phyloP scores from a whole-genome alignment of 1,284 basidiomycete species.

The Ustilago nuda region DNA sequence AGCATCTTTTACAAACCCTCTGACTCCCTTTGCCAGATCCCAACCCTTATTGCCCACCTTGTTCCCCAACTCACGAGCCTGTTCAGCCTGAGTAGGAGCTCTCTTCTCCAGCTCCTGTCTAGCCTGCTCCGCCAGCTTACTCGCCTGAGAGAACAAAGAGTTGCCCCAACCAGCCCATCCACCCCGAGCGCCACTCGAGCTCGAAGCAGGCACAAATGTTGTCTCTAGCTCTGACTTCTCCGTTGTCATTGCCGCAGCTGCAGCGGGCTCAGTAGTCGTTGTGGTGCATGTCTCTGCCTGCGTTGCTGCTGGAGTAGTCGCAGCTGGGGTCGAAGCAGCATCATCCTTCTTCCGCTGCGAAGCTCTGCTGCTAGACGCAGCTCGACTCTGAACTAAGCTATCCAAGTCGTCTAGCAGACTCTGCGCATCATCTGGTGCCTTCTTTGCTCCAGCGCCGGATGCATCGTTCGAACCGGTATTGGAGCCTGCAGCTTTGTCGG shows the following conservation, averaged over 20 bases:
- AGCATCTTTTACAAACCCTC: constrained; percentile 60
- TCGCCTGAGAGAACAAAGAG: constrained; percentile 72
- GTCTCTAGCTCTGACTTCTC: constrained; percentile 66
- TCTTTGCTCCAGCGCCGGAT: constrained; percentile 15
- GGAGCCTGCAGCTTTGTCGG: constrained; percentile 22
- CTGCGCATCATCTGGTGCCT: constrained; percentile 62
- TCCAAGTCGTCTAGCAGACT: constrained; percentile 67
- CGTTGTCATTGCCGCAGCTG: constrained; percentile 2
- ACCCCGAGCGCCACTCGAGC: constrained; percentile 74
- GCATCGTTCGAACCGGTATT: constrained; percentile 10
- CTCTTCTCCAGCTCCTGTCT: constrained; percentile 65
- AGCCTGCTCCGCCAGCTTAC: constrained; percentile 66
- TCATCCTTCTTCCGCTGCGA: constrained; percentile 42
- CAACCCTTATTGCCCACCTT: constrained; percentile 52
- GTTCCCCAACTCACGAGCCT: constrained; percentile 41
- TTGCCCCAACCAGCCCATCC: constrained; percentile 76
- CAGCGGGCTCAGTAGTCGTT: background rate
- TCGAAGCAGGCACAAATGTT: constrained; percentile 71
- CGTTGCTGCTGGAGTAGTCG: constrained; percentile 2
- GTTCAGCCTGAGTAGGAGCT: constrained; percentile 46
- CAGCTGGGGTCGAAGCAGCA: background rate
- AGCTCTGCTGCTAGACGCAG: constrained; percentile 38
- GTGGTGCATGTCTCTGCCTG: constrained; percentile 5
- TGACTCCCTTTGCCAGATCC: constrained; percentile 59
- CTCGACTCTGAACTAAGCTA: constrained; percentile 64